Evolutionary conservation across 2,329 filamentous ascomycete species (phyloP).

Genomic region (Colletotrichum melonis): DNA sequence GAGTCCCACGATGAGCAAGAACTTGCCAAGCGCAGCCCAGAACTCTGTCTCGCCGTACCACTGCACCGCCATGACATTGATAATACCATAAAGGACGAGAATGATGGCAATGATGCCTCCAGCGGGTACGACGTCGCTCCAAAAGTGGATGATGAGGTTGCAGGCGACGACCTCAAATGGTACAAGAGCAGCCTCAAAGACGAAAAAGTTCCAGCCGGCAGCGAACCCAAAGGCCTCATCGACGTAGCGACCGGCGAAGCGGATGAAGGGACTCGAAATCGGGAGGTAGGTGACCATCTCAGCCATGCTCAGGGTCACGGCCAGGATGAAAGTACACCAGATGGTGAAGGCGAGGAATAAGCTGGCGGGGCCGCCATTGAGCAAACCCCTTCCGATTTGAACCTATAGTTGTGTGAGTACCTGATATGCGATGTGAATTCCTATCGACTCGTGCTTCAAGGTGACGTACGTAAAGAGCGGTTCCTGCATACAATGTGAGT

Average conservation of each 20-base stretch:
- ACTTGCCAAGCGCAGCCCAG: constrained; percentile 77
- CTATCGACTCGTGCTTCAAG: background rate
- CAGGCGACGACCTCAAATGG: constrained; percentile 76
- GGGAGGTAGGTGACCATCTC: constrained; percentile 84
- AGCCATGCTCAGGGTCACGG: constrained; percentile 71
- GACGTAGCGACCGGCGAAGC: constrained; percentile 80
- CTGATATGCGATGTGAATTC: background rate
- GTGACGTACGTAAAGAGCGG: constrained; percentile 33
- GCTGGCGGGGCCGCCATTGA: constrained; percentile 69
- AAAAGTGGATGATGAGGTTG: constrained; percentile 72
- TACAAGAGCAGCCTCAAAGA: constrained; percentile 75
- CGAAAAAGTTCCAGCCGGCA: constrained; percentile 80
- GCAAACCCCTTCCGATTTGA: constrained; percentile 67
- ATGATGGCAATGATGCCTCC: constrained; percentile 71
- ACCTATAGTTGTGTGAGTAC: constrained; percentile 45
- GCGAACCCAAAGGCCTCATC: constrained; percentile 81
- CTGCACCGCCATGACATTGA: constrained; percentile 80
- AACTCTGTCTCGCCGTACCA: constrained; percentile 86
- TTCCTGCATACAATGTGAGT: constrained; percentile 17
- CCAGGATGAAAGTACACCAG: constrained; percentile 71
- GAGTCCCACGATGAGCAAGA: constrained; percentile 77
- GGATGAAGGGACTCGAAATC: constrained; percentile 82
- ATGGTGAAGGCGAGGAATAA: constrained; percentile 70
- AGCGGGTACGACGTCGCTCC: constrained; percentile 69
- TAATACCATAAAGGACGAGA: constrained; percentile 56